Evolutionary conservation across 805 yeast species (phyloP), one percentile per base, ranked within the genome.

Genomic region (Nakazawaea siamensis): DNA sequence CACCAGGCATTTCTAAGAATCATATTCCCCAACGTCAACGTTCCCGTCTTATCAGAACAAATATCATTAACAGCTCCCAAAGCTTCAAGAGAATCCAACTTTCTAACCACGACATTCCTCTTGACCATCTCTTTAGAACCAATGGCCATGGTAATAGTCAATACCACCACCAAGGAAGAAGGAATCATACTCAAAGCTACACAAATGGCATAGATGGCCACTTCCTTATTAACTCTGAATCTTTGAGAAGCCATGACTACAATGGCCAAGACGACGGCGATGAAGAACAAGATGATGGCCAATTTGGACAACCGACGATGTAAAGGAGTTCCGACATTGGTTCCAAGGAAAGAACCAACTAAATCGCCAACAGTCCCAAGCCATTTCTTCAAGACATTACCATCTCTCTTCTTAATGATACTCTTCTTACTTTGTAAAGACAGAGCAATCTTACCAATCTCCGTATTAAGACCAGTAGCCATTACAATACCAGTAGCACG

Each of bases 151-250:
- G 90, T 81, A 43, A 82, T 80, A n/a, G 92, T 81, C 41, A 81
- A 66, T 17, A 81, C 92, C 16, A 81, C 92, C 42, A 80, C 79
- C 47, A 81, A 64, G 1, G 88, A 77, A 3, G 87, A 80, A 3
- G 92, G 92, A 44, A 81, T 81, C 86, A 82, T 82, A 4, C 88
- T 75, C 31, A 81, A 60, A 0, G 82, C 83, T 31, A 82, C 88
- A 60, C 94, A 85, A 49, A 86, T 79, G 18, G 95, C 95, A 51
- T 85, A 85, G 32, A 85, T 76, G 11, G 94, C 94, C 24, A 85
- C 92, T 46, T 84, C 86, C 38, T 67, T 72, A 44, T 73, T 76
- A n/a, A 85, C 94, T 10, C 61, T 49, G 55, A 84, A 76, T 41
- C 70, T 70, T 57, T 85, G 94, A 8, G 92, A 74, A 2, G 78